These are phyloP conservation scores for Leucocoprinus sp. DNA, from an alignment of 768 basidiomycete genomes.

Conservation along the genomic window DNA sequence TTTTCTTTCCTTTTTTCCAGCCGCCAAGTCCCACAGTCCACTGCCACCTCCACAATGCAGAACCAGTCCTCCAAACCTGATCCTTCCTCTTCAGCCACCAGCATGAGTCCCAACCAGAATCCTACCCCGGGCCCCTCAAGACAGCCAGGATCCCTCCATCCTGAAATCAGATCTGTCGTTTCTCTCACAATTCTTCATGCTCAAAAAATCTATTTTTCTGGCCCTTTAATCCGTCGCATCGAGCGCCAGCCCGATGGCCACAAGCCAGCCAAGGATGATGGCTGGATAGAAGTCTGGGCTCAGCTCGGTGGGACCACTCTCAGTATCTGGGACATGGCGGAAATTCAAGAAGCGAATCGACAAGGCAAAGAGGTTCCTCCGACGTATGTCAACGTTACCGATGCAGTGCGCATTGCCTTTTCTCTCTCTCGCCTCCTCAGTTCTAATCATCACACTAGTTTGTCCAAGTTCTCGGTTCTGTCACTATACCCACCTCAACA, in stretches of 20 bases:
- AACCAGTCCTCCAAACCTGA: background rate
- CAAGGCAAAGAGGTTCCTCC: slow-evolving; percentile 80
- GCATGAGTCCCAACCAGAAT: slow-evolving; percentile 8
- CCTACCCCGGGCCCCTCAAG: slow-evolving; percentile 6
- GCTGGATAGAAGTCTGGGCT: slow-evolving; percentile 83
- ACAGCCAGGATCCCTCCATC: slow-evolving; percentile 48
- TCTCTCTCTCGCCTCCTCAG: slow-evolving; percentile 8
- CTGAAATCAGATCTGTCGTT: slow-evolving; percentile 77
- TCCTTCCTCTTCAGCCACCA: slow-evolving; percentile 2
- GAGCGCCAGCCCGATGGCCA: slow-evolving; percentile 76
- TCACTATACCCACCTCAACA: slow-evolving; percentile 52
- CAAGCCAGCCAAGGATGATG: slow-evolving; percentile 60
- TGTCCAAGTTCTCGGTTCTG: slow-evolving; percentile 67
- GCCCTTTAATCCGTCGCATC: slow-evolving; percentile 67
- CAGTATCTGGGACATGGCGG: slow-evolving; percentile 87
- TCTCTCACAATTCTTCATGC: slow-evolving; percentile 67
- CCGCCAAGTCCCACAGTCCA: slow-evolving; percentile 11
- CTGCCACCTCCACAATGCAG: slow-evolving; percentile 7
- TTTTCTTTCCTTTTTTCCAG: slow-evolving; percentile 48
- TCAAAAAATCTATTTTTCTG: slow-evolving; percentile 83
- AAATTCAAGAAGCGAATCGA: slow-evolving; percentile 77
- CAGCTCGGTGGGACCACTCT: slow-evolving; percentile 85
- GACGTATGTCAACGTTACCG: slow-evolving; percentile 79
- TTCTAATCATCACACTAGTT: slow-evolving; percentile 38
- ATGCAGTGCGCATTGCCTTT: slow-evolving; percentile 53